phyloP scores from a whole-genome alignment of 2,329 filamentous ascomycete species.

The Aspergillus floridensis region DNA sequence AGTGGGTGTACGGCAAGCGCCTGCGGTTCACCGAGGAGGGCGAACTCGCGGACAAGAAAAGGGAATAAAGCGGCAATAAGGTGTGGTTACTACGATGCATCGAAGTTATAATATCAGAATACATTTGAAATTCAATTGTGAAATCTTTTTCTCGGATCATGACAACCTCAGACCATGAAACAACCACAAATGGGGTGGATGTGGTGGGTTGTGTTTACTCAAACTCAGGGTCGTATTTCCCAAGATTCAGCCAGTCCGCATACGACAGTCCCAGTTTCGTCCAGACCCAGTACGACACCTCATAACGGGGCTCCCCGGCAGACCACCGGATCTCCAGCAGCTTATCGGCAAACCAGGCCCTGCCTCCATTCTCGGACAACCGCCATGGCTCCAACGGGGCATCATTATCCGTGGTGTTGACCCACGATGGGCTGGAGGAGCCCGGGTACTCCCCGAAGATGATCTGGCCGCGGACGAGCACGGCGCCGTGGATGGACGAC shows the following conservation, averaged over 20 bases:
- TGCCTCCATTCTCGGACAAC: background rate
- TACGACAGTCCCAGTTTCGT: no score
- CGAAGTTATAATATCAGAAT: background rate
- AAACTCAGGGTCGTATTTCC: no score
- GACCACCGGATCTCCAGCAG: background rate
- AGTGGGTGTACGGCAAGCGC: conserved; percentile 32
- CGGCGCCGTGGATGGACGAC: no score
- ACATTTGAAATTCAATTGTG: background rate
- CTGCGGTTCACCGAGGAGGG: conserved; percentile 28
- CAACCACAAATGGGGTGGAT: no score
- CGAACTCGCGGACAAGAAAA: background rate
- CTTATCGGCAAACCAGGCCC: background rate
- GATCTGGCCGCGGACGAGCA: no score
- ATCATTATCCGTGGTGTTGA: no score
- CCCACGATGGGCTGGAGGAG: no score
- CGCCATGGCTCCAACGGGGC: no score
- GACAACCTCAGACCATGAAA: background rate
- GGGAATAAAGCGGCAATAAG: background rate
- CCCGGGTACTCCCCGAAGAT: no score
- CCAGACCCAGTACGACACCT: no score
- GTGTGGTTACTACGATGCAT: background rate
- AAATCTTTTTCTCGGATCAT: background rate
- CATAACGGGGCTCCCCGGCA: background rate
- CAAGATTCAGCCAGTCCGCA: no score
- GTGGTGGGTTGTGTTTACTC: no score